Evolutionary conservation across 1,139 yeast genomes (phyloP).

Genomic region (Candida anutae): DNA sequence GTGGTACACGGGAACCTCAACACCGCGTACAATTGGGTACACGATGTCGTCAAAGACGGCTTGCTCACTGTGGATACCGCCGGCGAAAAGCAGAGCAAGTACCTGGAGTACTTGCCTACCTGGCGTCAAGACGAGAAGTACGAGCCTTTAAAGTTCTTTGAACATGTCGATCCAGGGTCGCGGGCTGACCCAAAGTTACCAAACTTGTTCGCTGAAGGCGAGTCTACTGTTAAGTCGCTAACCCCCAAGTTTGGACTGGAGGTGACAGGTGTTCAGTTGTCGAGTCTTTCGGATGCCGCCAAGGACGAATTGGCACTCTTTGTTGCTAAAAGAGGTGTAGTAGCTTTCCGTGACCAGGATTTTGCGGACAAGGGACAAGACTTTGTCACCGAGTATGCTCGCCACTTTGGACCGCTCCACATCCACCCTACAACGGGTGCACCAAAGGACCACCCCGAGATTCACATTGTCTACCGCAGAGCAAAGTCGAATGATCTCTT

Average conservation of each 20-base stretch:
- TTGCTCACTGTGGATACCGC: slow-evolving; percentile 22
- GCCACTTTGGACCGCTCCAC: slow-evolving; percentile 43
- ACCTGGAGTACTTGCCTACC: slow-evolving; percentile 39
- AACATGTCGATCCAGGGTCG: slow-evolving; percentile 44
- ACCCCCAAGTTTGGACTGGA: slow-evolving; percentile 65
- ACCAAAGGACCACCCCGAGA: slow-evolving; percentile 50
- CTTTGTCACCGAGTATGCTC: slow-evolving; percentile 26
- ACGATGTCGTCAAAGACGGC: slow-evolving; percentile 14
- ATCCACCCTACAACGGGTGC: slow-evolving; percentile 70
- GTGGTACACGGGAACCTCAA: slow-evolving; percentile 4
- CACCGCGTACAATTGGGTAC: slow-evolving; percentile 7
- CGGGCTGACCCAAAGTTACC: slow-evolving; percentile 47
- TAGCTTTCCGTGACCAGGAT: slow-evolving; percentile 61
- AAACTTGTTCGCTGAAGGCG: slow-evolving; percentile 37
- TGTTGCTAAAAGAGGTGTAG: slow-evolving; percentile 62
- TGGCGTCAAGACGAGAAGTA: slow-evolving; percentile 38
- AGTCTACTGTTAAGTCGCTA: slow-evolving; percentile 23
- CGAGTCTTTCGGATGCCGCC: slow-evolving; percentile 42
- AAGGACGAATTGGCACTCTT: slow-evolving; percentile 59
- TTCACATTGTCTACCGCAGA: slow-evolving; percentile 55
- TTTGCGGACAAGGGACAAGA: slow-evolving; percentile 50
- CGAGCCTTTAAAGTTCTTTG: slow-evolving; percentile 37
- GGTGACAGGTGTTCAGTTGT: slow-evolving; percentile 50
- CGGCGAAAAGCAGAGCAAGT: slow-evolving; percentile 14
- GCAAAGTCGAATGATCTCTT: slow-evolving; percentile 21